Conservation (phyloP, 257 asterid genomes). For the Solanum appendiculatum region DNA sequence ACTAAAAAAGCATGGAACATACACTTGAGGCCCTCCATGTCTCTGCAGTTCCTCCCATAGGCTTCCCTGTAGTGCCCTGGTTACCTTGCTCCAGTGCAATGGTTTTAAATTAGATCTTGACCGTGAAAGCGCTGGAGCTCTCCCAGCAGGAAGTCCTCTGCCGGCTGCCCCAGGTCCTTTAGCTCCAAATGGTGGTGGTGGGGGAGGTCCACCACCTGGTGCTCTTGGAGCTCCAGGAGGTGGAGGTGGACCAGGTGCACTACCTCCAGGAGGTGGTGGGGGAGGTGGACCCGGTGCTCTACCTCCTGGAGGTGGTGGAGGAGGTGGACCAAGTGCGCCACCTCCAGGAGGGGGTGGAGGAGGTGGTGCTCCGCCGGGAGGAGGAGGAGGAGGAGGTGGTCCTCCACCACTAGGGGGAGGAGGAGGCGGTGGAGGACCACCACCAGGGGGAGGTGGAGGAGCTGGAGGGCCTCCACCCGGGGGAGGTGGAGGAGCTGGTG, state of each 20-base stretch:
- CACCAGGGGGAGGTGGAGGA: not conserved
- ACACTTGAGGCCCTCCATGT: conserved; percentile 81
- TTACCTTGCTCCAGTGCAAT: conserved; percentile 97
- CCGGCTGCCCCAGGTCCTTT: conserved; percentile 54
- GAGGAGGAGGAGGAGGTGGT: conserved; percentile 22
- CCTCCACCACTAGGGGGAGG: not conserved
- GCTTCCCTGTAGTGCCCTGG: conserved; percentile 95
- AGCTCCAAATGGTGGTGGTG: conserved; percentile 43
- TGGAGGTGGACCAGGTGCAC: conserved; percentile 29
- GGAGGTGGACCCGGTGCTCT: conserved; percentile 19
- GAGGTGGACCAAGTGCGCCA: not conserved
- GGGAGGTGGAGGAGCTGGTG: not conserved
- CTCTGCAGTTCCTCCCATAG: conserved; percentile 97
- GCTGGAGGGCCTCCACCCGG: not conserved
- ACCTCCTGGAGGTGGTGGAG: conserved; percentile 7
- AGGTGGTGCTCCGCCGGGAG: conserved; percentile 13
- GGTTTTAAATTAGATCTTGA: conserved; percentile 83
- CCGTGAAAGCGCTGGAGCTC: conserved; percentile 28
- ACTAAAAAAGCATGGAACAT: conserved; percentile 11
- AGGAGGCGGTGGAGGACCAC: not conserved
- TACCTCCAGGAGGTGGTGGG: conserved; percentile 24
- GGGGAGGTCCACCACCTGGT: conserved; percentile 38
- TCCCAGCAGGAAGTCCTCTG: conserved; percentile 30
- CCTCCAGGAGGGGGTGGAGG: conserved; percentile 17
- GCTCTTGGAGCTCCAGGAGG: conserved; percentile 37